Conservation (phyloP, 768 basidiomycete species). For the Rhizopogon vulgaris region DNA sequence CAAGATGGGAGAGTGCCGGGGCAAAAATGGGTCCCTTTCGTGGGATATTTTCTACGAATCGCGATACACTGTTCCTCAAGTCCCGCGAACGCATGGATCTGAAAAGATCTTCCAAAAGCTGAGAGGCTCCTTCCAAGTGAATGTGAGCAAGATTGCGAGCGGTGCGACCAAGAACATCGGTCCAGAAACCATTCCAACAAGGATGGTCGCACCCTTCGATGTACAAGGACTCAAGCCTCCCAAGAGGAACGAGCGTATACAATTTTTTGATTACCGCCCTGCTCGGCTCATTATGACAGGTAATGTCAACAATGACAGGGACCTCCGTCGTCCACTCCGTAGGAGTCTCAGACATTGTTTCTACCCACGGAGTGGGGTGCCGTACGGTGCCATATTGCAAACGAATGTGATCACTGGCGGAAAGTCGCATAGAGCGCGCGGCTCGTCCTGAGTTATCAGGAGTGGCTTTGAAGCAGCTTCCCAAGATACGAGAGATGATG, state of each 20-base stretch:
- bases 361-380: neutral
- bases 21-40: neutral
- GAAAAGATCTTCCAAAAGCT: neutral
- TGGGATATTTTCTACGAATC: too few species aligned
- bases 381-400: neutral
- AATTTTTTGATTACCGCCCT: neutral
- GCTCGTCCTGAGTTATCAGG: neutral
- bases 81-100: neutral
- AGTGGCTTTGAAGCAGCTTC: neutral
- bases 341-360: neutral
- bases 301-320: neutral
- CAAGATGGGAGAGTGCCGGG: neutral
- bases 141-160: neutral
- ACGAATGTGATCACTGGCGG: neutral
- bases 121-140: neutral
- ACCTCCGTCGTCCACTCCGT: neutral
- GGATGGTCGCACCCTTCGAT: neutral
- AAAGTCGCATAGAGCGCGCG: neutral
- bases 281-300: neutral
- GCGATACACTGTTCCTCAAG: neutral
- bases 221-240: neutral
- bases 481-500: neutral
- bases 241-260: neutral
- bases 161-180: neutral
- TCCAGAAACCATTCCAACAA: neutral